Base-by-base conservation (phyloP, 2,329 filamentous ascomycete genomes). In the Colletotrichum karsti region DNA sequence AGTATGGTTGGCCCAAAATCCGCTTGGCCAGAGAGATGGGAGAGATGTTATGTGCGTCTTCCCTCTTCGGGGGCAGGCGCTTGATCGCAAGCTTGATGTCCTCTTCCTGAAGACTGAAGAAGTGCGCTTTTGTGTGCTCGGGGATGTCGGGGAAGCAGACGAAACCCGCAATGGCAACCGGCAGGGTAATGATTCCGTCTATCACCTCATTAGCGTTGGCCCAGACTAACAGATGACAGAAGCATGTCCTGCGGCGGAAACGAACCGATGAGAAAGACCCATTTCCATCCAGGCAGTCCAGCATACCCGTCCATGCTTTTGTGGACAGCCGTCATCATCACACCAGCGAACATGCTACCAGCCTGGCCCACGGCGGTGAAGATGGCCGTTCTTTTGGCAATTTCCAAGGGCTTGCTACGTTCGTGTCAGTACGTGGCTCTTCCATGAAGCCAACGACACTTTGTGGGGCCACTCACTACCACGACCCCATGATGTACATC, bases 371-470 rank as follows among this genome's bases (percentile, higher is more conserved):
- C 88, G 0, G 86, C 82, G 2, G 87, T 90, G 72, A 91, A 92
- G 57, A 92, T 86, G 39, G 87, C 88, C 5, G 83, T 87, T 2
- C 90, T 83, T 73, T 91, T 91, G 1, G 87, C 89, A 0, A 91
- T 82, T 68, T 91, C 89, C 10, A 81, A 79, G 7, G 82, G 82
- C 2, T 83, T 90, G 13, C 70, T 71, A 41, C 15, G 42, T 44
- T 39, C 33, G 61, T n/a, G 42, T 57, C 18, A 24, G 46, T 22
- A 7, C 26, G 18, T 24, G 26, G 7, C 15, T 20, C 2, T 6
- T 35, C 24, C 22, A 12, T 20, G 8, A 9, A 18, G 26, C 26
- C n/a, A 51, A 30, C 39, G 15, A 12, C 6, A 22, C 7, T n/a
- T 83, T 81, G 0, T 26, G n/a, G 35, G 10, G 46, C 28, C 24